Evolutionary conservation across 148 eudicot genomes (phyloP), one percentile per base, ranked within the genome.

Genomic region (Mesembryanthemum crystallinum): DNA sequence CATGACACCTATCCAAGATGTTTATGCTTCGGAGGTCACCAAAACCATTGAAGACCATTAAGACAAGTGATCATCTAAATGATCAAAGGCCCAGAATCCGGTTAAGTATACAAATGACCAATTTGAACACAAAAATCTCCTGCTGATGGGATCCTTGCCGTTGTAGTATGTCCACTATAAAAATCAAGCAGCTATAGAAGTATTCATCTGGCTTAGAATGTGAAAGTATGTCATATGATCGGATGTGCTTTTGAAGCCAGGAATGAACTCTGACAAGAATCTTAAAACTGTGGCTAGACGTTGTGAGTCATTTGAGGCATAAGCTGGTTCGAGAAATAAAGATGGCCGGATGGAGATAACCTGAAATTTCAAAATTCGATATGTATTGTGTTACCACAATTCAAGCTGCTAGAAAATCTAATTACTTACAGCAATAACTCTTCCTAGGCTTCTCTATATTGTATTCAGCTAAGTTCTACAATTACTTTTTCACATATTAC

Each of bases 241-340:
- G n/a, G 94, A 49, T 68, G 97, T 92, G 85, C 62, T 86, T 85
- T 82, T 88, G 81, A 95, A 95, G 72, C 88, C 92, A 35, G 98
- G 97, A 78, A 89, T 87, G 81, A 90, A 92, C 77, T 95, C 98
- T 28, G 88, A 87, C 72, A 90, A 87, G 87, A 95, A 95, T 77
- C 98, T 87, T 51, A 95, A 75, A 35, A 92, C 97, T 8, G 97
- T 91, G 72, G 97, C 92, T 29, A 92, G 83, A 57, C 89, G 89
- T 81, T 95, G 90, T 3, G 98, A 77, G 76, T 95, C 90, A 63
- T 89, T 90, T 35, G 94, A 89, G 60, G 92, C 86, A 79, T 83
- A 87, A 60, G 96, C 97, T 63, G 92, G 91, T 83, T 95, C 94
- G n/a, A 95, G 94, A 83, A 92, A 95, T 85, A 94, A 72, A 9